Evolutionary conservation across 192 early-diverging fungal genomes (phyloP).

Genomic region (Haplosporangium gracile): DNA sequence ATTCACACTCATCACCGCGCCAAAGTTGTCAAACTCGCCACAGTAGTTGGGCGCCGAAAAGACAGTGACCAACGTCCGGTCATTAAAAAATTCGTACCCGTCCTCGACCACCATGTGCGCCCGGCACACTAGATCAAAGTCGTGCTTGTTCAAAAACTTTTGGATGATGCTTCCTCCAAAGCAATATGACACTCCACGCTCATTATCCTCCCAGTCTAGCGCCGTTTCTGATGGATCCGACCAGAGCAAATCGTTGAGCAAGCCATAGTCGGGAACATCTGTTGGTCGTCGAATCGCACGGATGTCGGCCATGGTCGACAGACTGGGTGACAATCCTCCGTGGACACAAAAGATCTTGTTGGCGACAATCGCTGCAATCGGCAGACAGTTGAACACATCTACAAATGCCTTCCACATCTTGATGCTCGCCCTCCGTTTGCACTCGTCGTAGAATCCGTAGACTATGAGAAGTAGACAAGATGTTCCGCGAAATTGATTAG

Average conservation of each 20-base stretch:
- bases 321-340: slow-evolving; percentile 87
- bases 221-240: slow-evolving; percentile 89
- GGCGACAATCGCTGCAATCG: slow-evolving; percentile 92
- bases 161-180: slow-evolving; percentile 88
- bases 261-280: slow-evolving; percentile 93
- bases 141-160: slow-evolving; percentile 85
- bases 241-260: slow-evolving; percentile 94
- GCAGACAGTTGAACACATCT: slow-evolving; percentile 93
- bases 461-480: slow-evolving; percentile 54
- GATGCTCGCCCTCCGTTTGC: slow-evolving; percentile 87
- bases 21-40: slow-evolving; percentile 94
- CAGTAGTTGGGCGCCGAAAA: slow-evolving; percentile 98
- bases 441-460: slow-evolving; percentile 98
- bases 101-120: slow-evolving; percentile 98
- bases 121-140: slow-evolving; percentile 93
- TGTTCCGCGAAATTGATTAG: background rate
- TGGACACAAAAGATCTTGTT: slow-evolving; percentile 98
- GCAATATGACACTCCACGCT: slow-evolving; percentile 94
- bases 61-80: slow-evolving; percentile 91
- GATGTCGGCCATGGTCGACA: slow-evolving; percentile 89
- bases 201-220: slow-evolving; percentile 90
- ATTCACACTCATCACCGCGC: slow-evolving; percentile 94
- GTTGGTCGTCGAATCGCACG: slow-evolving; percentile 81
- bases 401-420: slow-evolving; percentile 95
- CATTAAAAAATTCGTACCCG: slow-evolving; percentile 96